Percentiles rank a stretch among this genome's conserved stretches.
phyloP scores from a whole-genome alignment of 352 stramenopile genomes.

The Pythium rhizo-oryzae region DNA sequence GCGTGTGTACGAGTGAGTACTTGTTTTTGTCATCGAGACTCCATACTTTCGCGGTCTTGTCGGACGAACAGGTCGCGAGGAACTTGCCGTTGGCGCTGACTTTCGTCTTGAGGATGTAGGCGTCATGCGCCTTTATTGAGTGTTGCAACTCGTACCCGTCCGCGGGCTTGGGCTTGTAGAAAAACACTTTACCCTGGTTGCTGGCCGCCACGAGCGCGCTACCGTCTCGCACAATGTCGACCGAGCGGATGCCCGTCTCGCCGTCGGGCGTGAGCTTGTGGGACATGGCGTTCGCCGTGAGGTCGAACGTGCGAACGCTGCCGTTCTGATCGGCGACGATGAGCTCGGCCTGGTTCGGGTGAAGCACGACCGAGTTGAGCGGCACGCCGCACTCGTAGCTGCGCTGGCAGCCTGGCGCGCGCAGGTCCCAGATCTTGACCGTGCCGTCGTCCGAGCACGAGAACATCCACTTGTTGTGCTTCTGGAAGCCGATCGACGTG shows the following conservation, averaged over 20 bases:
- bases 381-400: conserved; percentile 88
- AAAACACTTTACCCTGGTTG: conserved; percentile 95
- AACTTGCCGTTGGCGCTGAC: conserved; percentile 86
- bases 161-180: conserved; percentile 80
- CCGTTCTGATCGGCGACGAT: conserved; percentile 94
- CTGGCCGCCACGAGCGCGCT: conserved; percentile 92
- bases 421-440: conserved; percentile 95
- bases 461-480: conserved; percentile 98
- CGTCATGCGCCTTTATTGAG: conserved; percentile 85
- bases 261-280: conserved; percentile 69
- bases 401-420: conserved; percentile 81
- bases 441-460: conserved; percentile 97
- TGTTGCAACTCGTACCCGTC: conserved; percentile 70
- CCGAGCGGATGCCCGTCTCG: conserved; percentile 87
- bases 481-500: conserved; percentile 97
- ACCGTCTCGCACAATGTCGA: conserved; percentile 94
- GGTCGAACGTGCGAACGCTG: conserved; percentile 92
- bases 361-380: conserved; percentile 95
- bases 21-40: conserved; percentile 43
- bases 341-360: conserved; percentile 94
- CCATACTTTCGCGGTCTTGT: conserved; percentile 95
- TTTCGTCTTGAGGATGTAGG: conserved; percentile 92
- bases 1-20: conserved; percentile 72
- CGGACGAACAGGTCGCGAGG: conserved; percentile 93
- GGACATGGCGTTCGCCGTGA: conserved; percentile 75